Evolutionary conservation across 2,329 filamentous ascomycete species (phyloP).

Genomic region (Zymoseptoria brevis): DNA sequence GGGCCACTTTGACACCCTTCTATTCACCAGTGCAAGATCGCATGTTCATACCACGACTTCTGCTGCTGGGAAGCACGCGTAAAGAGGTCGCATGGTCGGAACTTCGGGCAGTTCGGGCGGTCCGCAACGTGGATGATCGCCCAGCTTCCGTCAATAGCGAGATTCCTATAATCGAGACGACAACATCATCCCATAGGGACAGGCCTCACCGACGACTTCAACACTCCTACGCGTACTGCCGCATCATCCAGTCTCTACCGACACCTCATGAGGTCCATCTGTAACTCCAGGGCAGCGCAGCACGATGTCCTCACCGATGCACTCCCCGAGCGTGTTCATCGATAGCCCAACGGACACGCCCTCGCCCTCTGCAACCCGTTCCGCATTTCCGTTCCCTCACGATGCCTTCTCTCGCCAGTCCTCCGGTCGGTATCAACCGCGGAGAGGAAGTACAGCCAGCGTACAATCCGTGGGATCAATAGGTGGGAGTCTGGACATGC

Average conservation of each 20-base stretch:
- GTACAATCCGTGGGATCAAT: constrained; percentile 68
- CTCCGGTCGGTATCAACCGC: constrained; percentile 43
- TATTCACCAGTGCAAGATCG: neutral
- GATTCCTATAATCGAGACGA: neutral
- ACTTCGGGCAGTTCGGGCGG: neutral
- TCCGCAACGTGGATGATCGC: too few species aligned
- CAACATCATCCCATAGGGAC: neutral
- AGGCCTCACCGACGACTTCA: neutral
- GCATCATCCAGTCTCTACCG: neutral
- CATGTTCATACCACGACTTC: neutral
- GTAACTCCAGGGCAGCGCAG: constrained; percentile 2
- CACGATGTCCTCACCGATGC: constrained; percentile 22
- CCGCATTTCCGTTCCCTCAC: constrained; percentile 51
- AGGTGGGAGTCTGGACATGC: constrained; percentile 71
- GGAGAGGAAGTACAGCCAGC: constrained; percentile 76
- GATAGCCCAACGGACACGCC: constrained; percentile 42
- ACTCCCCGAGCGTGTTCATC: constrained; percentile 52
- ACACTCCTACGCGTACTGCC: neutral
- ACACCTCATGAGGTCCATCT: constrained; percentile 17
- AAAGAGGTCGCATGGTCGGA: constrained; percentile 2
- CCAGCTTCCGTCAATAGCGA: neutral
- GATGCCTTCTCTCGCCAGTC: constrained; percentile 42
- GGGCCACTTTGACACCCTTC: too few species aligned
- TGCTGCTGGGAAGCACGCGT: neutral
- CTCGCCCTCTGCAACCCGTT: constrained; percentile 32